phyloP scores from a whole-genome alignment of 1,284 basidiomycete species.

The Cerioporus squamosus region DNA sequence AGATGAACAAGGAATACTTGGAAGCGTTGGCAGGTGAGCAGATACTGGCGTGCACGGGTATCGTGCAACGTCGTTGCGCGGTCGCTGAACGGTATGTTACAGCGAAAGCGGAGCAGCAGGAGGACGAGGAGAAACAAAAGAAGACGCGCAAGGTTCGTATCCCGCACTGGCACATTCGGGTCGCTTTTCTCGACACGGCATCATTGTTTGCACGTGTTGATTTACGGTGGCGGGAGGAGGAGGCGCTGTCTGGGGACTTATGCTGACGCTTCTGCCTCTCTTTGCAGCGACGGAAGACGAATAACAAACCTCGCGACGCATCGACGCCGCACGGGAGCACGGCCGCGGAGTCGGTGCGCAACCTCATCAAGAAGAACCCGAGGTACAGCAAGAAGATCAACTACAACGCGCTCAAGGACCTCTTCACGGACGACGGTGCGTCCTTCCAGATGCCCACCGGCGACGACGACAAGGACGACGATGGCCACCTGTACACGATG shows the following conservation, averaged over 20 bases:
- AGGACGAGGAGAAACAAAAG: constrained; percentile 48
- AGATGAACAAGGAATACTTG: constrained; percentile 93
- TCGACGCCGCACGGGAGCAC: constrained; percentile 74
- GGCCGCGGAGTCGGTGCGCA: constrained; percentile 80
- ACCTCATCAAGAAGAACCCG: constrained; percentile 79
- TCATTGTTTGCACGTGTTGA: constrained; percentile 24
- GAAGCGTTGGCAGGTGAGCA: constrained; percentile 83
- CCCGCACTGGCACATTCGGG: constrained; percentile 34
- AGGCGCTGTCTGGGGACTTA: background rate
- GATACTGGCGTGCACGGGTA: constrained; percentile 10
- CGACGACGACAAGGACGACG: constrained; percentile 41
- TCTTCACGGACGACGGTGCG: constrained; percentile 63
- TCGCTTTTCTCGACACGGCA: constrained; percentile 18
- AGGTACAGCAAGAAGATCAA: constrained; percentile 91
- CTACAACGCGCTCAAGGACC: constrained; percentile 81
- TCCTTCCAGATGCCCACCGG: constrained; percentile 34
- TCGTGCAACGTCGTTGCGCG: constrained; percentile 15
- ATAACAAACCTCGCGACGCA: constrained; percentile 73
- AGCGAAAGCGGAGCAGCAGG: constrained; percentile 73
- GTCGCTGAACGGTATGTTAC: constrained; percentile 47
- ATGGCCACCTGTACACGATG: constrained; percentile 38
- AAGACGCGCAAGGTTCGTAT: constrained; percentile 78
- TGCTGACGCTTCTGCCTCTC: constrained; percentile 1
- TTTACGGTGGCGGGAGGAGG: constrained; percentile 10
- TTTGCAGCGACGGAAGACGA: constrained; percentile 68